A percentile compares a stretch with the other conserved stretches of the same genome.
phyloP scores from a whole-genome alignment of 495 filamentous ascomycete genomes.

The Polyplosphaeria fusca region DNA sequence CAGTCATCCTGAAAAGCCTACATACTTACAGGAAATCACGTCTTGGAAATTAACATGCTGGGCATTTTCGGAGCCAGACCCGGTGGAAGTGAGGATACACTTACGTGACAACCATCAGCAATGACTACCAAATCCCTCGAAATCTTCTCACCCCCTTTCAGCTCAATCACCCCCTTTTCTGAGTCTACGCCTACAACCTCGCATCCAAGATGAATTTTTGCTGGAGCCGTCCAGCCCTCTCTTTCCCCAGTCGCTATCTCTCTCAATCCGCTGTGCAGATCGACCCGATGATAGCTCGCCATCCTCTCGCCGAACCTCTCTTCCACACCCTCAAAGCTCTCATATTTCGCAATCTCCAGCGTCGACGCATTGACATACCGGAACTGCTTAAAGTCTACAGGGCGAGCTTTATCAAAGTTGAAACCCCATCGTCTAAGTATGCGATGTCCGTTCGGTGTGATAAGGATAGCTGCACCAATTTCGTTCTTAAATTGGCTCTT shows the following conservation, averaged over 20 bases:
- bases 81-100: neutral
- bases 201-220: slow-evolving; percentile 38
- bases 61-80: neutral
- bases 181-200: slow-evolving; percentile 40
- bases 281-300: slow-evolving; percentile 54
- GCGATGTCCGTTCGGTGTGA: slow-evolving; percentile 50
- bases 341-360: slow-evolving; percentile 14
- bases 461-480: slow-evolving; percentile 54
- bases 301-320: slow-evolving; percentile 32
- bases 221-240: slow-evolving; percentile 36
- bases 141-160: slow-evolving; percentile 40
- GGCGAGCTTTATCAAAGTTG: slow-evolving; percentile 42
- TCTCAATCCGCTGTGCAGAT: slow-evolving; percentile 51
- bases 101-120: slow-evolving; percentile 50
- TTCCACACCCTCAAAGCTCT: slow-evolving; percentile 7
- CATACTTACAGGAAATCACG: no score
- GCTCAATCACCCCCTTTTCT: slow-evolving; percentile 42
- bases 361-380: slow-evolving; percentile 32
- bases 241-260: slow-evolving; percentile 40
- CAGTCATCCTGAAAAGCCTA: neutral
- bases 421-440: slow-evolving; percentile 51
- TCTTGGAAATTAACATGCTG: neutral
- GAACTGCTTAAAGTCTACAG: slow-evolving; percentile 25
- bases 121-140: slow-evolving; percentile 48
- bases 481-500: slow-evolving; percentile 53